Percentiles rank a stretch among this genome's conserved stretches.
These are phyloP conservation scores for Raddia distichophylla DNA, from an alignment of 176 grass and related monocot species.

Conservation along the genomic window DNA sequence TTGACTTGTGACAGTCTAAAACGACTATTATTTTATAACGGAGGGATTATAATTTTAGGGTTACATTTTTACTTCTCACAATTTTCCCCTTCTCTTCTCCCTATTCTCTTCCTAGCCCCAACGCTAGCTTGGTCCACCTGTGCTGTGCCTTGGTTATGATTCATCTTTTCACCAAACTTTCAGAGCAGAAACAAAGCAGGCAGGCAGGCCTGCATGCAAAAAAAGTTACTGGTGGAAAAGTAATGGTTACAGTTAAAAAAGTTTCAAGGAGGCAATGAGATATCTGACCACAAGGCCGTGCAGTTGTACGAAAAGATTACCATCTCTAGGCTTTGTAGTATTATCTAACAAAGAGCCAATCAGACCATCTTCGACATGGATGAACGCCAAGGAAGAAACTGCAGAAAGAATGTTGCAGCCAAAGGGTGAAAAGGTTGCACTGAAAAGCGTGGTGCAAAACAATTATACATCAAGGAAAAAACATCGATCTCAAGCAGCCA, in stretches of 20 bases:
- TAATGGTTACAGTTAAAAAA: not conserved
- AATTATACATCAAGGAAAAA: not conserved
- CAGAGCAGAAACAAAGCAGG: constrained; percentile 24
- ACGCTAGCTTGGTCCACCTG: constrained; percentile 25
- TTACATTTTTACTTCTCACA: not conserved
- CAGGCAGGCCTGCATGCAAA: not conserved
- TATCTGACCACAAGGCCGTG: not conserved
- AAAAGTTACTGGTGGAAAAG: constrained; percentile 30
- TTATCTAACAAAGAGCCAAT: not conserved
- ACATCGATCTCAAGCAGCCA: not conserved
- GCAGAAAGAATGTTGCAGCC: not conserved
- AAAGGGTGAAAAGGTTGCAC: not conserved
- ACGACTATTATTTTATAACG: too few relatives aligned
- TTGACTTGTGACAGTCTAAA: too few relatives aligned
- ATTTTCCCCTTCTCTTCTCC: not conserved
- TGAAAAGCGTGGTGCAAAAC: not conserved
- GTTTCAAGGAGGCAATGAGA: not conserved
- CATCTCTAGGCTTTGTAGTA: not conserved
- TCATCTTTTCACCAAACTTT: constrained; percentile 50
- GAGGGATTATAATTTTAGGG: too few relatives aligned
- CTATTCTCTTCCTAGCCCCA: not conserved
- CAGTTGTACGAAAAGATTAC: not conserved
- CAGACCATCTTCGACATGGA: not conserved
- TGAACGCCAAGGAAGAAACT: not conserved
- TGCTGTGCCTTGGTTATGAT: not conserved